These are phyloP conservation scores for Ochromonadaceae sp. DNA, from an alignment of 352 stramenopile genomes.

Conservation along the genomic window DNA sequence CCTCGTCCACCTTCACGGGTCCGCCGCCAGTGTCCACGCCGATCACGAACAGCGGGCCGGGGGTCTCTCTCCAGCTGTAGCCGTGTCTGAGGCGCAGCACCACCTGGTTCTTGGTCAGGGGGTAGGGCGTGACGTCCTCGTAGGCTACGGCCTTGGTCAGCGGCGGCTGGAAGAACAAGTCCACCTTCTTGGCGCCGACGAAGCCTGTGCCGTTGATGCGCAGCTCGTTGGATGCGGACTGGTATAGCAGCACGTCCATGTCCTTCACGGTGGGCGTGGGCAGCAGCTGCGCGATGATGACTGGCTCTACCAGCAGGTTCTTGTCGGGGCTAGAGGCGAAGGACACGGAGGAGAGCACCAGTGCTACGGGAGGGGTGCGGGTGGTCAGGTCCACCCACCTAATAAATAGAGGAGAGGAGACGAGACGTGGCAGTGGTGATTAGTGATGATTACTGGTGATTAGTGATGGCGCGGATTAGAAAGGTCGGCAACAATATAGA, in stretches of 20 bases:
- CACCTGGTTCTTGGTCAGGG: not conserved
- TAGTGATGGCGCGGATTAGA: not conserved
- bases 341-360: not conserved
- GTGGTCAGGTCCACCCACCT: slow-evolving; percentile 7
- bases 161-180: slow-evolving; percentile 9
- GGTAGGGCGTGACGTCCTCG: not conserved
- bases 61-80: not conserved
- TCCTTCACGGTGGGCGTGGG: slow-evolving; percentile 2
- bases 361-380: not conserved
- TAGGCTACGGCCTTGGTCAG: slow-evolving; percentile 9
- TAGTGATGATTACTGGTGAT: too few relatives aligned
- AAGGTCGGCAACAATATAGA: not conserved
- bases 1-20: not conserved
- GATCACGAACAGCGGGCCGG: not conserved
- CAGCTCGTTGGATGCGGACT: slow-evolving; percentile 8
- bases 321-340: not conserved
- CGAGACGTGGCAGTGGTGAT: not conserved
- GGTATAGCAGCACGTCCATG: not conserved
- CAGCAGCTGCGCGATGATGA: slow-evolving; percentile 13
- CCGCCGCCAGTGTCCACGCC: slow-evolving; percentile 14
- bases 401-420: slow-evolving; percentile 1
- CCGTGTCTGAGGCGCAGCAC: not conserved
- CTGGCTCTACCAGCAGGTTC: slow-evolving; percentile 2
- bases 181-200: not conserved
- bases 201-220: slow-evolving; percentile 15